These are phyloP conservation scores for Cydonia oblonga DNA, from an alignment of 331 rosid species.

Conservation along the genomic window DNA sequence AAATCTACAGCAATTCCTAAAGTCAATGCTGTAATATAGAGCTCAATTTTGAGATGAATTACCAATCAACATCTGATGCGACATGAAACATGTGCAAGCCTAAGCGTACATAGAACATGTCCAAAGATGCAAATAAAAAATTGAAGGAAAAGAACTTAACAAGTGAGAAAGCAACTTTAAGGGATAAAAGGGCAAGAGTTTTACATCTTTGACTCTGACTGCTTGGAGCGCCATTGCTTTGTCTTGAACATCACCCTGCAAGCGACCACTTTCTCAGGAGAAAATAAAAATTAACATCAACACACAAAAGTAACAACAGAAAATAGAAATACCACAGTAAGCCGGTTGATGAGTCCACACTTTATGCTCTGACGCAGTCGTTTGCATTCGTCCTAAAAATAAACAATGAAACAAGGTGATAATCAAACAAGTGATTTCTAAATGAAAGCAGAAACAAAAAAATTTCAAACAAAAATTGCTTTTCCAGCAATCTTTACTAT, in stretches of 20 bases:
- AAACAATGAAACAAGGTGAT: conserved; percentile 6
- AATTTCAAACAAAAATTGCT: no score
- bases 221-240: conserved; percentile 70
- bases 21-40: not conserved
- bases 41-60: not conserved
- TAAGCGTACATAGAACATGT: not conserved
- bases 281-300: not conserved
- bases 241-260: conserved; percentile 93
- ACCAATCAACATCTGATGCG: not conserved
- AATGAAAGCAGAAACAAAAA: not conserved
- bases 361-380: conserved; percentile 96
- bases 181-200: conserved; percentile 9
- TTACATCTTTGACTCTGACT: conserved; percentile 93
- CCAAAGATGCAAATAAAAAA: not conserved
- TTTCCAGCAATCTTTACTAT: no score
- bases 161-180: not conserved
- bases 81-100: not conserved
- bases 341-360: conserved; percentile 81
- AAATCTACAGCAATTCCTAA: not conserved
- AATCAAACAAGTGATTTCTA: conserved; percentile 1
- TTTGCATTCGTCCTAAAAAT: conserved; percentile 84
- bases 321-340: conserved; percentile 64
- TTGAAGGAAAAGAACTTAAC: not conserved
- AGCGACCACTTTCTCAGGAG: conserved; percentile 22
- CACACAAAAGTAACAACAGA: conserved; percentile 12